Conservation (phyloP, 768 basidiomycete species). For the Gautieria morchelliformis region DNA sequence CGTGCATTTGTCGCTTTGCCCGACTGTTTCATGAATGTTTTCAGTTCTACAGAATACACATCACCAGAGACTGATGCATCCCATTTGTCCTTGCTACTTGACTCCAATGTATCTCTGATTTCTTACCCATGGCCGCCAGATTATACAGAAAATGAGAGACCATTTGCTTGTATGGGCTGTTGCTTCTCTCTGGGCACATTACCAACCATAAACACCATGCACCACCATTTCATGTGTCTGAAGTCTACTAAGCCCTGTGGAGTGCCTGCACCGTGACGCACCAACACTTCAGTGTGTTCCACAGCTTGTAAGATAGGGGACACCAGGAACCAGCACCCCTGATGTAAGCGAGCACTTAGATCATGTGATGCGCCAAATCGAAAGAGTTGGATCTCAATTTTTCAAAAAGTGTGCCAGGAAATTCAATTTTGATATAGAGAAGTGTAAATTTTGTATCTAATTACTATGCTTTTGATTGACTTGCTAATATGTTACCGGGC, state of each 20-base stretch:
- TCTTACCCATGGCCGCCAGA: not conserved
- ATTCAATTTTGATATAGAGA: too few species aligned
- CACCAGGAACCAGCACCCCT: too few species aligned
- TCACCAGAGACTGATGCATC: not conserved
- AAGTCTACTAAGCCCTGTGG: slow-evolving; percentile 71
- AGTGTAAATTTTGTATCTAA: too few species aligned
- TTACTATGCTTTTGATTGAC: too few species aligned
- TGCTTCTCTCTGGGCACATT: slow-evolving; percentile 70
- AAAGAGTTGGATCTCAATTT: too few species aligned
- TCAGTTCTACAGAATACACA: not conserved
- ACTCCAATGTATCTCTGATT: not conserved
- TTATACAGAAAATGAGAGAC: not conserved
- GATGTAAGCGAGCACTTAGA: too few species aligned
- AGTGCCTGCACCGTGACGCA: slow-evolving; percentile 78
- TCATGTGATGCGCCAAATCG: too few species aligned
- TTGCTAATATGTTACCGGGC: too few species aligned
- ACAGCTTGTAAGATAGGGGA: too few species aligned
- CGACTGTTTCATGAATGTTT: too few species aligned
- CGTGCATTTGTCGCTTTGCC: too few species aligned
- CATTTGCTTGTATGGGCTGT: slow-evolving; percentile 40
- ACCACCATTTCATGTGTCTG: slow-evolving; percentile 91
- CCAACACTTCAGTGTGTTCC: slow-evolving; percentile 57
- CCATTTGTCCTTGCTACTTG: not conserved
- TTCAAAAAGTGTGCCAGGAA: too few species aligned
- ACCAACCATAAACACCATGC: slow-evolving; percentile 90